phyloP scores from a whole-genome alignment of 345 rosid species.

The Eucalyptus fibrosa region DNA sequence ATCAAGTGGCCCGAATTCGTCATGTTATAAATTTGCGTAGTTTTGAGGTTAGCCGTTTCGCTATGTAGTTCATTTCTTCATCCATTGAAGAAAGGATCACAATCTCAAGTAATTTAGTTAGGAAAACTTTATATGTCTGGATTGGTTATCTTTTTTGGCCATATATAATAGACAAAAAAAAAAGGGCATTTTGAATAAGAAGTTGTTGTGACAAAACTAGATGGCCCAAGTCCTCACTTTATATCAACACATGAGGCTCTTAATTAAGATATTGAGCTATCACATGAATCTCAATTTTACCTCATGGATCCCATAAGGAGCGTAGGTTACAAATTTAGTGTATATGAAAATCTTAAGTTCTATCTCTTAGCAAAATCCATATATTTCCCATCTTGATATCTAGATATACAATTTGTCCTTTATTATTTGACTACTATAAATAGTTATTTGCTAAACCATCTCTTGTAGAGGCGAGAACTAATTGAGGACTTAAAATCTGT shows the following conservation, averaged over 20 bases:
- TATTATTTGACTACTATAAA: neutral
- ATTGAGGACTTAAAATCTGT: conserved; percentile 62
- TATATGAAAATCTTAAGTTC: neutral
- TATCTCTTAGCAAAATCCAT: neutral
- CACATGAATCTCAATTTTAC: neutral
- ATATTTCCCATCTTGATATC: neutral
- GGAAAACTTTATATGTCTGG: neutral
- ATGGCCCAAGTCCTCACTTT: neutral
- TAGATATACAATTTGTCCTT: neutral
- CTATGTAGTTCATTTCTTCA: neutral
- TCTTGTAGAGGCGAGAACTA: conserved; percentile 60
- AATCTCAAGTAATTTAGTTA: neutral
- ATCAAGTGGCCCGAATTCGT: conserved; percentile 76
- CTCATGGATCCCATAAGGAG: neutral
- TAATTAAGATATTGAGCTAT: neutral
- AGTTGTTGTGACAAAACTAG: neutral
- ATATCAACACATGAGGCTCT: neutral
- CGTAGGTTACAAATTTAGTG: neutral
- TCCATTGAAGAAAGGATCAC: neutral
- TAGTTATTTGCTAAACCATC: neutral
- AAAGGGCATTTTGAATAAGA: neutral
- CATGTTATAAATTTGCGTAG: conserved; percentile 62
- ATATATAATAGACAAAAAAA: neutral
- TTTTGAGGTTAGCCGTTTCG: conserved; percentile 47
- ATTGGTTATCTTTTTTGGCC: neutral